Base-by-base conservation (phyloP, 257 asterid species). In the Phtheirospermum japonicum region DNA sequence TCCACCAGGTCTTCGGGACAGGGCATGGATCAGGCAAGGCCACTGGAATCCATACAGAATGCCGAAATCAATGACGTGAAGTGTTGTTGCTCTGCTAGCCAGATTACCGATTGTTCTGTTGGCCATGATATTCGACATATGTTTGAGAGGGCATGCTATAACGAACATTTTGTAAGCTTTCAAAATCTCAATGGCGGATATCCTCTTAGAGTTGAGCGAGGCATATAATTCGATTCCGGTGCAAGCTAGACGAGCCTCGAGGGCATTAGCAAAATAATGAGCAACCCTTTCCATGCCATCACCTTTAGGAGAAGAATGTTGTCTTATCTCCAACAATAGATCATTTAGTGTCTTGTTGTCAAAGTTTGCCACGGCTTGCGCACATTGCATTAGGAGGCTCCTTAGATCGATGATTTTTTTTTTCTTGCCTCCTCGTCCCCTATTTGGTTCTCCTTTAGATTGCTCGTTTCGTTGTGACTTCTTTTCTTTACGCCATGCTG, bases 191-290 rank as follows among this genome's bases (percentile, higher is more conserved):
- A 85, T 77, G 0, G 85, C 81, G 0, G 85, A 79, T 36, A 74
- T 76, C 37, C 73, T 66, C 0, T 4, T 55, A 55, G 73, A 59
- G 10, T 70, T 23, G 54, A 57, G 36, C 10, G 71, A 58, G 0
- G 67, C 28, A 9, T 74, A 74, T 0, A 45, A 55, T 0, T 64
- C 70, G 6, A 65, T 66, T 8, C 83, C 85, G 0, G 75, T 74
- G 19, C 88, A 85, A 0, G 66, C 76, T 40, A 79, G 2, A 11
- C 88, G 85, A 6, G 81, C 83, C 72, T 82, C 81, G 10, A 82
- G 77, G 14, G 83, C 88, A 8, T 74, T 70, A 0, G 81, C 85
- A 8, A 79, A 74, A 65, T 79, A 76, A 36, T 79, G 79, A 0
- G 85, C 76, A 4, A 79, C 68, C 66, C 88, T 68, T 32, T 82